Conservation (phyloP, 345 rosid genomes). For the Linum trigynum region DNA sequence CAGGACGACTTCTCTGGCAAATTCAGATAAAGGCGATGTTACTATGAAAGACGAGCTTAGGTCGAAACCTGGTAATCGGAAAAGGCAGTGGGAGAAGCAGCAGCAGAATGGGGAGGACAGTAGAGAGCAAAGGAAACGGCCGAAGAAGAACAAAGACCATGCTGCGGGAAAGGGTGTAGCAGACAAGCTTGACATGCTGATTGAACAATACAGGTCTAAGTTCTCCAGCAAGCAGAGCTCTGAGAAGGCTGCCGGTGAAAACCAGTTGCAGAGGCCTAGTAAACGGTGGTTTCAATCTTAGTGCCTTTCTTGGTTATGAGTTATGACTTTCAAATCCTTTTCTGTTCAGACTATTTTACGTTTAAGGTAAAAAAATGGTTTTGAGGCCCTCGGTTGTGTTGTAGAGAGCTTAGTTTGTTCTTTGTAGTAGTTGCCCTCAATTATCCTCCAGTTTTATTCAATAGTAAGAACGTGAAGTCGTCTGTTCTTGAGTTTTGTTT, state of each 20-base stretch:
- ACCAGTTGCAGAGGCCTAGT: not conserved
- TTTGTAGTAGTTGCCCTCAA: no score
- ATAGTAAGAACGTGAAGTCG: no score
- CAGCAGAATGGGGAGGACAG: conserved; percentile 20
- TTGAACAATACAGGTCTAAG: conserved; percentile 58
- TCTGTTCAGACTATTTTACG: no score
- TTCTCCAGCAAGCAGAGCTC: conserved; percentile 8
- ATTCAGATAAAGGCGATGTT: conserved; percentile 17
- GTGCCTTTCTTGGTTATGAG: not conserved
- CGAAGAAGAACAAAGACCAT: conserved; percentile 39
- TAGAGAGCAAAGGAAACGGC: conserved; percentile 27
- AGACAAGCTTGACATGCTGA: conserved; percentile 62
- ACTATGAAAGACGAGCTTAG: conserved; percentile 2
- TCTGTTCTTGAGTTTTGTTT: no score
- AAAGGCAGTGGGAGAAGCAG: conserved; percentile 21
- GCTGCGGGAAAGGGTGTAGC: conserved; percentile 32
- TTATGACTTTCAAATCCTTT: no score
- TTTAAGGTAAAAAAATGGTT: no score
- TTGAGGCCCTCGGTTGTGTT: no score
- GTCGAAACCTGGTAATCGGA: conserved; percentile 34
- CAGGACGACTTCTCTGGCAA: conserved; percentile 16
- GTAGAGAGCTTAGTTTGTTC: no score
- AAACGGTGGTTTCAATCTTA: conserved; percentile 6
- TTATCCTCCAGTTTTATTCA: no score
- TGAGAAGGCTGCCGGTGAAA: conserved; percentile 1